phyloP scores from a whole-genome alignment of 352 stramenopile species.

The Pythium periplocum region DNA sequence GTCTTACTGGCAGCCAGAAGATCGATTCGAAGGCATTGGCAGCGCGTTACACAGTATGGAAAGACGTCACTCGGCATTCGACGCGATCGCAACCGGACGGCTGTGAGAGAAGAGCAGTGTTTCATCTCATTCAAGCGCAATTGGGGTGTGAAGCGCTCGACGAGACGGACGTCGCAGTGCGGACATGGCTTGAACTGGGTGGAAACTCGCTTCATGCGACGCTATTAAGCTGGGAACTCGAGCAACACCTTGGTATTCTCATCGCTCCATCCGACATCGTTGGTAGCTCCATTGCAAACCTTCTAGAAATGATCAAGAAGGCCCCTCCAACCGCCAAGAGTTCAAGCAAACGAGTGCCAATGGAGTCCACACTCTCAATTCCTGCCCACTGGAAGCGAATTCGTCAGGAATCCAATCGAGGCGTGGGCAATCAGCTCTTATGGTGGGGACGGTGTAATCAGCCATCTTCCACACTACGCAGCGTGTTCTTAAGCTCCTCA shows the following conservation, averaged over 20 bases:
- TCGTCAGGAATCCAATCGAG: too few species aligned
- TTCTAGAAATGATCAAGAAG: neutral
- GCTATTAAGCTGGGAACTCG: constrained; percentile 38
- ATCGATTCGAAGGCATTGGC: constrained; percentile 15
- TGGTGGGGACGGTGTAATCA: too few species aligned
- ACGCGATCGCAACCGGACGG: too few species aligned
- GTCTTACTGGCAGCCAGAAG: constrained; percentile 33
- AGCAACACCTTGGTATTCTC: constrained; percentile 12
- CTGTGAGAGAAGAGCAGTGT: too few species aligned
- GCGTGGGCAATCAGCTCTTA: too few species aligned
- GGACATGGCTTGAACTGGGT: constrained; percentile 38
- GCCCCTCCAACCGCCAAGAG: neutral
- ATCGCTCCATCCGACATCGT: constrained; percentile 21
- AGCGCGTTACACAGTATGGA: too few species aligned
- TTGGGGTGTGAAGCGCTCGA: neutral
- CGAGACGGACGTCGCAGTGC: neutral
- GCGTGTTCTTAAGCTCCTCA: too few species aligned
- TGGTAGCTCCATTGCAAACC: constrained; percentile 2
- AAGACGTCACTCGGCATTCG: too few species aligned
- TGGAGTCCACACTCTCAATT: too few species aligned
- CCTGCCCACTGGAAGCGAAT: too few species aligned
- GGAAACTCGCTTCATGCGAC: constrained; percentile 50
- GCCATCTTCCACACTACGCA: too few species aligned
- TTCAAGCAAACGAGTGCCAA: neutral
- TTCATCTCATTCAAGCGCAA: too few species aligned